Percentiles rank a stretch among this genome's conserved stretches.
Evolutionary conservation across 805 yeast genomes (phyloP).

Genomic region (Clavispora vitiphila): DNA sequence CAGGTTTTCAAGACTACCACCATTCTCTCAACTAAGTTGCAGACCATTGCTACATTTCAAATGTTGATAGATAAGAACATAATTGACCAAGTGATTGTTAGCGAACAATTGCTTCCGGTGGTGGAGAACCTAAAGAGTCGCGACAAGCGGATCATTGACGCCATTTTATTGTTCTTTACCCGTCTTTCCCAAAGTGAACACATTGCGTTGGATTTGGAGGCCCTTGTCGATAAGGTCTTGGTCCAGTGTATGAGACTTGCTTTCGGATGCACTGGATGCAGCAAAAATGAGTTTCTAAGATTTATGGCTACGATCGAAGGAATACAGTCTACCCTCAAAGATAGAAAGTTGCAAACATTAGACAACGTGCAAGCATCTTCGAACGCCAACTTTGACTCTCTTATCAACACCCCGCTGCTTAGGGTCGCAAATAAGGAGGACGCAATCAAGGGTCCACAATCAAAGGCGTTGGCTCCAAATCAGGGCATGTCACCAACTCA

Average conservation of each 20-base stretch:
- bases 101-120: slow-evolving; percentile 78
- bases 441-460: slow-evolving; percentile 19
- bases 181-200: slow-evolving; percentile 44
- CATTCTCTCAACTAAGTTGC: slow-evolving; percentile 69
- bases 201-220: slow-evolving; percentile 12
- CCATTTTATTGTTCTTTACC: slow-evolving; percentile 45
- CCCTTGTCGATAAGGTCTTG: slow-evolving; percentile 10
- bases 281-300: slow-evolving; percentile 26
- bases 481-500: no score
- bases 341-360: slow-evolving; percentile 6
- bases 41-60: slow-evolving; percentile 58
- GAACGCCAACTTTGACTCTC: slow-evolving; percentile 21
- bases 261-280: slow-evolving; percentile 37
- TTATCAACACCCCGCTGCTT: slow-evolving; percentile 26
- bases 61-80: slow-evolving; percentile 52
- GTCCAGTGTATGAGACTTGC: slow-evolving; percentile 21
- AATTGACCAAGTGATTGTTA: slow-evolving; percentile 65
- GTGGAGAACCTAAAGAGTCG: slow-evolving; percentile 71
- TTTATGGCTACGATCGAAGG: slow-evolving; percentile 17
- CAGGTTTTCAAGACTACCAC: slow-evolving; percentile 80
- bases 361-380: background rate
- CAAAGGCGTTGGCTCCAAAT: slow-evolving; percentile 13
- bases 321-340: slow-evolving; percentile 5
- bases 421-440: slow-evolving; percentile 20
- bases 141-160: slow-evolving; percentile 57